These are phyloP conservation scores for Microcos paniculata DNA, from an alignment of 345 rosid genomes.

Conservation along the genomic window DNA sequence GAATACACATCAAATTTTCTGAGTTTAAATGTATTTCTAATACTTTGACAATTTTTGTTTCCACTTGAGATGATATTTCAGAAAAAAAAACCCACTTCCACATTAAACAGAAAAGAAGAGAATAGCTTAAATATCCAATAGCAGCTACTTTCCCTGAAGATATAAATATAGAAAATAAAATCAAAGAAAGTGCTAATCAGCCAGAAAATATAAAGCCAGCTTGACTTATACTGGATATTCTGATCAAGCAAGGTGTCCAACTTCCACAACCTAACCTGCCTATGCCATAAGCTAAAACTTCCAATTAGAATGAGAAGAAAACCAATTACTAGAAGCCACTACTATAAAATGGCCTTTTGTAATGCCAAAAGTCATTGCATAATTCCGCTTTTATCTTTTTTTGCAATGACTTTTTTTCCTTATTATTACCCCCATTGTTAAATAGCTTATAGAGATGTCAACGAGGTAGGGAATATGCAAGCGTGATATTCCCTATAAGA, in stretches of 20 bases:
- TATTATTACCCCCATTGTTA: too few species aligned
- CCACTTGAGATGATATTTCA: not conserved
- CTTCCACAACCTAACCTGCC: constrained; percentile 51
- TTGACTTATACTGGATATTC: not conserved
- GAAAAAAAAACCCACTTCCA: not conserved
- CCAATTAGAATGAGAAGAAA: constrained; percentile 7
- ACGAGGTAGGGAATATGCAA: too few species aligned
- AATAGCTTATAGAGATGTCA: too few species aligned
- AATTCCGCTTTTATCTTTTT: too few species aligned
- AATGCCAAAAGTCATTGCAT: too few species aligned
- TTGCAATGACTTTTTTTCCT: too few species aligned
- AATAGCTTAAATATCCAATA: not conserved
- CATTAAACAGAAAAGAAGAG: not conserved
- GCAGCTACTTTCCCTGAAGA: not conserved
- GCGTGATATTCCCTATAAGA: too few species aligned
- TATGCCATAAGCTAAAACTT: constrained; percentile 29
- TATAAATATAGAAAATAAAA: not conserved
- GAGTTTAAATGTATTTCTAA: not conserved
- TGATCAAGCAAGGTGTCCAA: constrained; percentile 33
- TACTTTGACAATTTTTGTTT: not conserved
- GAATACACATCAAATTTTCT: not conserved
- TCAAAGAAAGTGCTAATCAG: too few species aligned
- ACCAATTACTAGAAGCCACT: not conserved
- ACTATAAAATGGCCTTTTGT: too few species aligned
- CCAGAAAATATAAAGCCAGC: not conserved